phyloP scores from a whole-genome alignment of 495 filamentous ascomycete genomes.

The Aspergillus baeticus region DNA sequence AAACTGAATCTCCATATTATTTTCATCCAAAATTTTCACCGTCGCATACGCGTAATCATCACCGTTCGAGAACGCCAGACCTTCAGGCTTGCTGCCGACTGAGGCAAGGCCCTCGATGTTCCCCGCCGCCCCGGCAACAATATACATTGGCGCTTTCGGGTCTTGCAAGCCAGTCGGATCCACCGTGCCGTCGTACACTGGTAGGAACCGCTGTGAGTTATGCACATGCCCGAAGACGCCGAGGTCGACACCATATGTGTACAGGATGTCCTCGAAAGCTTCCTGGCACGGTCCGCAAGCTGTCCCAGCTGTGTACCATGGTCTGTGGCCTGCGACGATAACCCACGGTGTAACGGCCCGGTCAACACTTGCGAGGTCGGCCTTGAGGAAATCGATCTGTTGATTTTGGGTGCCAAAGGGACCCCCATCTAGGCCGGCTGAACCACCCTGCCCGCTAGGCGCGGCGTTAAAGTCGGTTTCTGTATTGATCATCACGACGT shows the following conservation, averaged over 20 bases:
- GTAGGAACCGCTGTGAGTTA: slow-evolving; percentile 50
- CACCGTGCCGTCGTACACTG: slow-evolving; percentile 41
- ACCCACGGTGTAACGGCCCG: slow-evolving; percentile 55
- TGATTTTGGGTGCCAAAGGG: slow-evolving; percentile 46
- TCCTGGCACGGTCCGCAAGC: slow-evolving; percentile 53
- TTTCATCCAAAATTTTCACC: slow-evolving; percentile 32
- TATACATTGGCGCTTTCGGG: slow-evolving; percentile 57
- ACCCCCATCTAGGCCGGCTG: slow-evolving; percentile 44
- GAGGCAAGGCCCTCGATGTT: slow-evolving; percentile 45
- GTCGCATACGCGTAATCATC: slow-evolving; percentile 54
- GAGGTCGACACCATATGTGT: slow-evolving; percentile 60
- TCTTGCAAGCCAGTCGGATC: slow-evolving; percentile 49
- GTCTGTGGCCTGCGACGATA: slow-evolving; percentile 58
- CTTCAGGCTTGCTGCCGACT: slow-evolving; percentile 40
- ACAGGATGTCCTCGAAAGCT: slow-evolving; percentile 58
- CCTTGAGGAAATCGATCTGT: slow-evolving; percentile 41
- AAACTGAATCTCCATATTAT: slow-evolving; percentile 39
- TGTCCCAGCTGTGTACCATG: slow-evolving; percentile 51
- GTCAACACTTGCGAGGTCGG: slow-evolving; percentile 50
- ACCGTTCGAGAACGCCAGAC: slow-evolving; percentile 54
- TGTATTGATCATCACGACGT: slow-evolving; percentile 56
- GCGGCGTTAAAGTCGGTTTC: slow-evolving; percentile 53
- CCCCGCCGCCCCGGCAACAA: slow-evolving; percentile 46
- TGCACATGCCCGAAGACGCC: slow-evolving; percentile 63
- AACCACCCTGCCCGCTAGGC: slow-evolving; percentile 45